Conservation (phyloP, 352 stramenopile species). For the Globisporangium takayamanum region DNA sequence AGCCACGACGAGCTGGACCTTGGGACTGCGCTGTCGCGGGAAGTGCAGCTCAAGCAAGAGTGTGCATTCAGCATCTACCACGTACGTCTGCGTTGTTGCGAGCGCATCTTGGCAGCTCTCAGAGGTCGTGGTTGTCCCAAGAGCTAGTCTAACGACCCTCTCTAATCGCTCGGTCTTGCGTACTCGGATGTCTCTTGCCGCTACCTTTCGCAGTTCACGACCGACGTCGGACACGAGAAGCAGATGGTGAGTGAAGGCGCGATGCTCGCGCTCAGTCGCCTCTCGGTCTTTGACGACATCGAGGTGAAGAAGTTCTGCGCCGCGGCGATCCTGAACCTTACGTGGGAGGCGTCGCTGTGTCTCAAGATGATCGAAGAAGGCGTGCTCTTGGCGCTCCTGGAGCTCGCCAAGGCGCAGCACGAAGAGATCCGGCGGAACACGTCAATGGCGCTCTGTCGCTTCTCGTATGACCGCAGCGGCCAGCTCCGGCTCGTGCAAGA, state of each 20-base stretch:
- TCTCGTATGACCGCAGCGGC: constrained; percentile 67
- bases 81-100: constrained; percentile 17
- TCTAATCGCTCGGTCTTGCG: background rate
- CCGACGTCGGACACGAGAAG: constrained; percentile 48
- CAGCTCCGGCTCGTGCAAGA: constrained; percentile 75
- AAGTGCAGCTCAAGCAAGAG: constrained; percentile 73
- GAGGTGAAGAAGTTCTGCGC: constrained; percentile 82
- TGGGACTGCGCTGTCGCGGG: constrained; percentile 29
- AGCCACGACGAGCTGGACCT: constrained; percentile 41
- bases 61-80: constrained; percentile 81
- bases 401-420: constrained; percentile 73
- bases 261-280: constrained; percentile 62
- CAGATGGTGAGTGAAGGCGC: constrained; percentile 73
- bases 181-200: background rate
- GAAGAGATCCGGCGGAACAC: constrained; percentile 79
- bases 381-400: constrained; percentile 56
- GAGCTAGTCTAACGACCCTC: no score
- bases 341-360: constrained; percentile 40
- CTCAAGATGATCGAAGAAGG: constrained; percentile 69
- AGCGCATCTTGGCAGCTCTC: background rate
- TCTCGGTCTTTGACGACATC: constrained; percentile 75
- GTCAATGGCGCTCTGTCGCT: constrained; percentile 77
- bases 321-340: constrained; percentile 73
- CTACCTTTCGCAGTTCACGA: constrained; percentile 41
- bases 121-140: background rate